Evolutionary conservation across 768 basidiomycete species (phyloP).

Genomic region (Collybiopsis confluens): DNA sequence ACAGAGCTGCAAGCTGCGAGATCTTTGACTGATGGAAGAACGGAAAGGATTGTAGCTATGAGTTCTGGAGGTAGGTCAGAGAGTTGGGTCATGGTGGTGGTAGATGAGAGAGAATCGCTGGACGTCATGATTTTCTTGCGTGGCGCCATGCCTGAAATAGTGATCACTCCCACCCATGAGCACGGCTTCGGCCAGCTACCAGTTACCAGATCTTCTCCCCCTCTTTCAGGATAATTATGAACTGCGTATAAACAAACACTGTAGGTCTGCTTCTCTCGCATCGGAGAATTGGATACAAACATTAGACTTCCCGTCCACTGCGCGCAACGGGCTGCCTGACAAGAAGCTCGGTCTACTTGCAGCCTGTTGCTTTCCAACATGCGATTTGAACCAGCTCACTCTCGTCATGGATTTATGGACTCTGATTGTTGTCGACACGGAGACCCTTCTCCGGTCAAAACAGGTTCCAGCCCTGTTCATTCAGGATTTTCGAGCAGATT

Average conservation of each 20-base stretch:
- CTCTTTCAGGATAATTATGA: conserved; percentile 26
- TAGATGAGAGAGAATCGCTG: neutral
- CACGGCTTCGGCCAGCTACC: conserved; percentile 28
- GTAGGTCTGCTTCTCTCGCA: conserved; percentile 25
- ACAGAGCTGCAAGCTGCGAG: conserved; percentile 20
- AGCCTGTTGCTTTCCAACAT: conserved; percentile 54
- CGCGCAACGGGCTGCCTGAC: conserved; percentile 12
- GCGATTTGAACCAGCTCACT: conserved; percentile 52
- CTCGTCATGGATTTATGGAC: conserved; percentile 48
- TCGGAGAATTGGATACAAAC: conserved; percentile 25
- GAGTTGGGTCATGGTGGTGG: neutral
- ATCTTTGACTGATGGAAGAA: conserved; percentile 21
- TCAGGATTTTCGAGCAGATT: conserved; percentile 15
- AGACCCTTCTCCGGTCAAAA: conserved; percentile 18
- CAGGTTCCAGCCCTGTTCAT: conserved; percentile 12
- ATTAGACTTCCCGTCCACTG: neutral
- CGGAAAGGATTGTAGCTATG: conserved; percentile 23
- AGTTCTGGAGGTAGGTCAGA: conserved; percentile 27
- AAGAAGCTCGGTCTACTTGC: conserved; percentile 50
- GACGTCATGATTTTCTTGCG: too few relatives aligned
- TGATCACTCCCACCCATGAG: too few relatives aligned
- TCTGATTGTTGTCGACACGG: conserved; percentile 33
- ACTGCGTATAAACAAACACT: conserved; percentile 36
- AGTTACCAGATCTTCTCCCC: conserved; percentile 36
- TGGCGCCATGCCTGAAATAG: too few relatives aligned